These are phyloP conservation scores for Thinopyrum elongatum DNA, from an alignment of 176 grass and related monocot genomes.

Conservation along the genomic window DNA sequence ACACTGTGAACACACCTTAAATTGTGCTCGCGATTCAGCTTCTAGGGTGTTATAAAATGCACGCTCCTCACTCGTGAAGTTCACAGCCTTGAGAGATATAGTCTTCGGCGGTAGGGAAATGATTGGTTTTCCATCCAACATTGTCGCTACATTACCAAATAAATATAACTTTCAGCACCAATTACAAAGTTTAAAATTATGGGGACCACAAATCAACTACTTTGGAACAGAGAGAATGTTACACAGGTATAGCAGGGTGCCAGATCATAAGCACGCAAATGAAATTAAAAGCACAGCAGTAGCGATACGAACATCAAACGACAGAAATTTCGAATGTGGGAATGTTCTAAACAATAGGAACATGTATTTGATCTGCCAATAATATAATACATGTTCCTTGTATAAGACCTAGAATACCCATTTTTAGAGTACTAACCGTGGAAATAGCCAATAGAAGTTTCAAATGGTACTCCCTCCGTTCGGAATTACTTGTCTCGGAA, in stretches of 20 bases:
- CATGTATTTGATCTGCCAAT: neutral
- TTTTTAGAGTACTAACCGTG: neutral
- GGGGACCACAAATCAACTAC: neutral
- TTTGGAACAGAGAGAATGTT: neutral
- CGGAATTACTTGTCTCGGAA: too few relatives aligned
- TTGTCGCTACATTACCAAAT: constrained; percentile 44
- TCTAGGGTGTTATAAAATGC: constrained; percentile 82
- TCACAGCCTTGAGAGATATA: constrained; percentile 73
- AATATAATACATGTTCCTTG: neutral
- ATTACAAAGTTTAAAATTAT: neutral
- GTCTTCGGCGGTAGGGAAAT: constrained; percentile 86
- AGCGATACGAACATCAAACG: neutral
- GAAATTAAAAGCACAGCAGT: neutral
- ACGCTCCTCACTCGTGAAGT: constrained; percentile 77
- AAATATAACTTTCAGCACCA: neutral
- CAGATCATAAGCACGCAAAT: neutral
- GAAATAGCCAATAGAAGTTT: neutral
- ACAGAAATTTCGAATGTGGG: neutral
- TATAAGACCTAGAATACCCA: neutral
- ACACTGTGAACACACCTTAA: constrained; percentile 62
- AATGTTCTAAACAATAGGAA: neutral
- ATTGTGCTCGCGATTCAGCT: constrained; percentile 91
- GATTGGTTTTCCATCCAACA: constrained; percentile 94
- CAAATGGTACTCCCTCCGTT: too few relatives aligned
- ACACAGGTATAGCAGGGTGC: neutral